Conservation (phyloP, 495 filamentous ascomycete genomes). For the Durotheca rogersii region DNA sequence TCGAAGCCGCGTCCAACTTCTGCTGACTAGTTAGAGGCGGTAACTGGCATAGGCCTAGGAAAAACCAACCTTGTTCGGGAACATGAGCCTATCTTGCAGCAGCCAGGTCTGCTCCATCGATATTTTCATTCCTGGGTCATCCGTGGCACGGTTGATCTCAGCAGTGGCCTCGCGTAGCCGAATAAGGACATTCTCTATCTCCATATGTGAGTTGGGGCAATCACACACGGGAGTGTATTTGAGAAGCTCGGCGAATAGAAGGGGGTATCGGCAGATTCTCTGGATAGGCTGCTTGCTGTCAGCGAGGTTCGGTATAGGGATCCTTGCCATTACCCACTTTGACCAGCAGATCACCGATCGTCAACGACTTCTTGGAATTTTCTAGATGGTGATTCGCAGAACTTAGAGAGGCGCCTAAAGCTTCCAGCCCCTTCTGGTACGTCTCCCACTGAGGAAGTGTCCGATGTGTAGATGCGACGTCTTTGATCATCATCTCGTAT, state of each 20-base stretch:
- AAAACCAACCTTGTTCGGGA: constrained; percentile 64
- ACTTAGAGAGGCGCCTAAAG: constrained; percentile 71
- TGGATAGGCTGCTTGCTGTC: constrained; percentile 73
- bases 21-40: constrained; percentile 25
- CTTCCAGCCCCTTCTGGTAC: constrained; percentile 86
- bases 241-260: constrained; percentile 80
- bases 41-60: background rate
- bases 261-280: constrained; percentile 86
- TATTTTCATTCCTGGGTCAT: constrained; percentile 59
- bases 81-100: constrained; percentile 73
- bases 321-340: constrained; percentile 64
- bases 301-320: constrained; percentile 9
- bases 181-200: constrained; percentile 72
- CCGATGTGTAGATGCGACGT: constrained; percentile 66
- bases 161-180: constrained; percentile 67
- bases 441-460: constrained; percentile 73
- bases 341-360: constrained; percentile 82
- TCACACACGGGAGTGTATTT: constrained; percentile 81
- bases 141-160: constrained; percentile 76
- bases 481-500: constrained; percentile 79
- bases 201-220: constrained; percentile 75
- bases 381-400: constrained; percentile 66
- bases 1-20: constrained; percentile 49
- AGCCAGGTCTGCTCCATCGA: constrained; percentile 72
- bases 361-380: constrained; percentile 70